Evolutionary conservation across 768 basidiomycete species (phyloP), one percentile per base, ranked within the genome.

Genomic region (Agaricus blazei): DNA sequence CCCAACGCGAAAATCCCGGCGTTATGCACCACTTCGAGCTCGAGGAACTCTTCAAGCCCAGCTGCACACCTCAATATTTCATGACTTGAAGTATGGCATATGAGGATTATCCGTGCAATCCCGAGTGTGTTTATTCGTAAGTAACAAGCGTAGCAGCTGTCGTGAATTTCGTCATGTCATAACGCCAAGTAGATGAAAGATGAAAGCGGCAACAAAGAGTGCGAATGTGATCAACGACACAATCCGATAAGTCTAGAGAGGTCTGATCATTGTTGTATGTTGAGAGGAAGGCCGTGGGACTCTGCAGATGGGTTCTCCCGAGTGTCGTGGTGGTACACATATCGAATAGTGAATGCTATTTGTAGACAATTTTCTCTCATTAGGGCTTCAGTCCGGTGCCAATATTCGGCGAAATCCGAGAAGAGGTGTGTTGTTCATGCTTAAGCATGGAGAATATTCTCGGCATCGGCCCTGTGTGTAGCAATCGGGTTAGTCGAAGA

Each of bases 131-230:
- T 34, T 34, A 34, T 34, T 34, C 34, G 34, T 34, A 34, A 34
- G 8, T 34, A 34, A 34, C 34, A 34, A 12, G 23, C 50, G 26
- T 24, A 41, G 27, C 26, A 15, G 26, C 23, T 41, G 8, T 54
- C 52, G 26, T 54, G 15, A 44, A 36, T 14, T 4, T 50, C 54
- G 24, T 49, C 41, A 50, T 1, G 40, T 38, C 45, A 28, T 40
- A 36, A 40, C 28, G 23, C 29, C 48, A 53, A 93, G 77, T 31
- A 93, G 76, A 52, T 87, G 78, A 51, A 93, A 79, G 15, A 91
- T 44, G 68, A 88, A 92, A 3, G 84, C 79, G 2, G 66, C 63
- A 61, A 88, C 63, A 48, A 88, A 81, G 24, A 84, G 65, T 27
- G 72, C 52, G 56, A 77, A 74, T 36, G 80, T 76, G 24, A 76